Percentiles rank a stretch among this genome's conserved stretches.
Evolutionary conservation across 2,329 filamentous ascomycete genomes (phyloP).

Genomic region (Thelonectria discophora): DNA sequence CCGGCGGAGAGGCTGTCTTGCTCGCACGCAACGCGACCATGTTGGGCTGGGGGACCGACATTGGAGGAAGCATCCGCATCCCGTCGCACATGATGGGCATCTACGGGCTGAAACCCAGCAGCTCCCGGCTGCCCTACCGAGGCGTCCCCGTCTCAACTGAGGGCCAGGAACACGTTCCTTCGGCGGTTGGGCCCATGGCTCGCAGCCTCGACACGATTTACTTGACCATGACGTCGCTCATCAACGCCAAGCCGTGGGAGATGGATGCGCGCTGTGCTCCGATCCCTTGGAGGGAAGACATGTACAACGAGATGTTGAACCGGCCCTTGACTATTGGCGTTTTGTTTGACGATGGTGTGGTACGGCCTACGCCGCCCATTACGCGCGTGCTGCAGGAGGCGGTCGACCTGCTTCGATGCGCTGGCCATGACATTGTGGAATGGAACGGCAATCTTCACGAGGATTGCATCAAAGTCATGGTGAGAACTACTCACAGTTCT

Average conservation of each 20-base stretch:
- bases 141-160: constrained; percentile 69
- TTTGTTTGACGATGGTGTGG: constrained; percentile 61
- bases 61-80: constrained; percentile 42
- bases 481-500: constrained; percentile 21
- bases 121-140: constrained; percentile 64
- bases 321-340: constrained; percentile 60
- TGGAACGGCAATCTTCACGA: constrained; percentile 63
- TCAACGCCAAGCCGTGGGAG: constrained; percentile 60
- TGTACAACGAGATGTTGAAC: constrained; percentile 52
- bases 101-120: constrained; percentile 47
- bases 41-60: constrained; percentile 39
- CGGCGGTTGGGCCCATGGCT: constrained; percentile 68
- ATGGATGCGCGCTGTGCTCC: constrained; percentile 63
- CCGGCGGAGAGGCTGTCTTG: constrained; percentile 37
- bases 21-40: constrained; percentile 33
- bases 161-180: constrained; percentile 71
- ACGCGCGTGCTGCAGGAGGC: constrained; percentile 54
- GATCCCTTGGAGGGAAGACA: constrained; percentile 60
- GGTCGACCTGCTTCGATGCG: constrained; percentile 48
- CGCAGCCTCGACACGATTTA: constrained; percentile 55
- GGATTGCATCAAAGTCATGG: constrained; percentile 65
- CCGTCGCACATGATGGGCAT: constrained; percentile 41
- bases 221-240: constrained; percentile 57
- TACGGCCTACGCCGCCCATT: constrained; percentile 63
- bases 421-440: constrained; percentile 63